Evolutionary conservation across 2,329 filamentous ascomycete species (phyloP), one percentile per base, ranked within the genome.

Genomic region (Exophiala oligosperma): DNA sequence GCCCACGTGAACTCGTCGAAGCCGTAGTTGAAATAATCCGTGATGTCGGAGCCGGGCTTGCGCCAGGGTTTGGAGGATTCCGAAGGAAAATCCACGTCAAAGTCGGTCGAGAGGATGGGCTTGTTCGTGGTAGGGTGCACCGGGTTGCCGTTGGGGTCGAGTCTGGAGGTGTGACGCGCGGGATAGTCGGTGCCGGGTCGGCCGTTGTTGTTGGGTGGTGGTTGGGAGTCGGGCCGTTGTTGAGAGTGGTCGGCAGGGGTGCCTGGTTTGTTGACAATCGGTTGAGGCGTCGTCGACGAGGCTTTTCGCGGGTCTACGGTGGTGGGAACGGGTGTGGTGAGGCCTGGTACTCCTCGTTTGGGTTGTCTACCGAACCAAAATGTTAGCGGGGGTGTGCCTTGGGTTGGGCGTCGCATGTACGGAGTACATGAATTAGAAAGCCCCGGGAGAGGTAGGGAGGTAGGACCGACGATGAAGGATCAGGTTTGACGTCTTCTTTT

Each of bases 1-100:
- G 92, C 90, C 94, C 94, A 99, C 1, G 92, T 84, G 71, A 81
- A 79, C 76, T 87, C 84, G 74, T 87, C 85, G 74, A 87, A 87
- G 74, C 87, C 84, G 76, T 87, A 88, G 77, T 85, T 88, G 69
- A 87, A 79, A 77, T 87, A 85, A 80, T 99, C 94, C 59, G 90
- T 94, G 54, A 96, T 85, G 69, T 99, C 94, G 9, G 93, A 92
- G 48, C 94, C 94, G 0, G 94, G 94, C 64, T 92, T 88, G 46
- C 94, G 87, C 94, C 94, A 99, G 17, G 93, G 92, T 73, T 97
- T 97, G 63, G 92, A 90, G 62, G 83, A 78, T 68, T 92, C 91
- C 54, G 80, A 64, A 6, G 90, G 87, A 38, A 85, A 82, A 21
- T 92, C 83, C 68, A 88, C 78, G 68, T 92, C 89, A 66, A 92